These are phyloP conservation scores for Aspergillus tubingensis DNA, from an alignment of 2,329 filamentous ascomycete species.

Conservation along the genomic window DNA sequence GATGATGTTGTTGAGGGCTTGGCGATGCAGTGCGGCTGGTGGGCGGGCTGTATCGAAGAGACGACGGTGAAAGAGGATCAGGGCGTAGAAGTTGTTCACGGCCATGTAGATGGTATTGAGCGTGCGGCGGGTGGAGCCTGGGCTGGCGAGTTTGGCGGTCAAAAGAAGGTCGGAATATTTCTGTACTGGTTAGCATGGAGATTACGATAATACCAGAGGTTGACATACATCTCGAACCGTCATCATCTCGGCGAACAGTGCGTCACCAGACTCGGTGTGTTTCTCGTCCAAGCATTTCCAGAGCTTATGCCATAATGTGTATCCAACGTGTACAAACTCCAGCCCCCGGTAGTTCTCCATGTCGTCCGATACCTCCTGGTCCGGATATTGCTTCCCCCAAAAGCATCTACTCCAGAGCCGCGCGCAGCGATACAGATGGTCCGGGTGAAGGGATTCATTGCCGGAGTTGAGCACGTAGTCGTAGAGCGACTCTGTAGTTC, in stretches of 20 bases:
- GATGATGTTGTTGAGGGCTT: slow-evolving; percentile 32
- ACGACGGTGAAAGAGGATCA: slow-evolving; percentile 36
- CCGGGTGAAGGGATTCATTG: slow-evolving; percentile 35
- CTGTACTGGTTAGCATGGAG: slow-evolving; percentile 20
- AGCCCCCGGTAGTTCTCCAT: slow-evolving; percentile 41
- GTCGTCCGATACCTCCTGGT: slow-evolving; percentile 41
- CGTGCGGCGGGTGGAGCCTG: slow-evolving; percentile 33
- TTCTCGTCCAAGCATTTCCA: slow-evolving; percentile 31
- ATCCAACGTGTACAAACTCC: slow-evolving; percentile 34
- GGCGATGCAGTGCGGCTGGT: slow-evolving; percentile 28
- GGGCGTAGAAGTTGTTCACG: slow-evolving; percentile 37
- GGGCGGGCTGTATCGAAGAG: slow-evolving; percentile 27
- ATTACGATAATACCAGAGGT: background rate
- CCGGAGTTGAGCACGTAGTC: slow-evolving; percentile 35
- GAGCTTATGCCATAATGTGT: slow-evolving; percentile 32
- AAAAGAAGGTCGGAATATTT: slow-evolving; percentile 40
- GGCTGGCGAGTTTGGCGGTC: slow-evolving; percentile 34
- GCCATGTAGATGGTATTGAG: slow-evolving; percentile 40
- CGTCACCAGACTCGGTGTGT: slow-evolving; percentile 20
- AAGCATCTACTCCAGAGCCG: slow-evolving; percentile 40
- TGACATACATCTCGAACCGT: slow-evolving; percentile 28
- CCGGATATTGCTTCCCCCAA: slow-evolving; percentile 40
- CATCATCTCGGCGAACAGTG: slow-evolving; percentile 28
- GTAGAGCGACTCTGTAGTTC: slow-evolving; percentile 33
- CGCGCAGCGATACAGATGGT: slow-evolving; percentile 36